phyloP scores from a whole-genome alignment of 768 basidiomycete genomes.

The Phylloporus arenicola region DNA sequence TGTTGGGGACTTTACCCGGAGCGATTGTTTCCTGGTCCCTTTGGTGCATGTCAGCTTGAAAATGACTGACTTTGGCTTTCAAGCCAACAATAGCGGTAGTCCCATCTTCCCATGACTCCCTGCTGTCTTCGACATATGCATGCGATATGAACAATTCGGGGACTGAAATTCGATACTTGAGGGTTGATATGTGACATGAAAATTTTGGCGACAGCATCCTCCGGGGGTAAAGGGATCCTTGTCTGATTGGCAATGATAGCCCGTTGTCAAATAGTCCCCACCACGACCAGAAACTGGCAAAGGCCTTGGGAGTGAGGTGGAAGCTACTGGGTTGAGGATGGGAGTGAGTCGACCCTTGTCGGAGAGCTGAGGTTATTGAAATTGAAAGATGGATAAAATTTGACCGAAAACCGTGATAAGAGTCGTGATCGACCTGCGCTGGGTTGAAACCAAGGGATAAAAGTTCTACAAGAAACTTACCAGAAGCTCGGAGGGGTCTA shows the following conservation, averaged over 20 bases:
- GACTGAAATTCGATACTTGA: conserved; percentile 83
- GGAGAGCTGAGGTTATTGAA: conserved; percentile 68
- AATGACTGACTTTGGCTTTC: conserved; percentile 74
- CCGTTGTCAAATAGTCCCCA: conserved; percentile 78
- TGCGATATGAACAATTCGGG: conserved; percentile 81
- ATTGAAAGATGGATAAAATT: conserved; percentile 91
- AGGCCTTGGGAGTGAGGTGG: conserved; percentile 79
- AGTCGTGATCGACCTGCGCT: conserved; percentile 52
- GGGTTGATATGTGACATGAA: conserved; percentile 78
- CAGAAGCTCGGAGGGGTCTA: conserved; percentile 37
- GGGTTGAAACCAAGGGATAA: not conserved
- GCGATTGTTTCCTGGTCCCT: conserved; percentile 74
- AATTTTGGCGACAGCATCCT: conserved; percentile 79
- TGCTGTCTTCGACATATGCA: conserved; percentile 74
- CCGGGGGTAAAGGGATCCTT: conserved; percentile 75
- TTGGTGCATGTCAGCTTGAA: conserved; percentile 91
- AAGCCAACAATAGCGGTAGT: conserved; percentile 77
- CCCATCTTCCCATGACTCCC: conserved; percentile 77
- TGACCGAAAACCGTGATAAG: conserved; percentile 84
- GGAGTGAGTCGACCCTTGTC: conserved; percentile 13
- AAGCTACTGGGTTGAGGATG: conserved; percentile 55
- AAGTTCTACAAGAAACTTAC: conserved; percentile 29
- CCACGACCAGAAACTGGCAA: conserved; percentile 91
- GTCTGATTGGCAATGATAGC: conserved; percentile 78
- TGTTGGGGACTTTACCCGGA: conserved; percentile 49